These are phyloP conservation scores for Citrus reticulata DNA, from an alignment of 345 rosid genomes.

Conservation along the genomic window DNA sequence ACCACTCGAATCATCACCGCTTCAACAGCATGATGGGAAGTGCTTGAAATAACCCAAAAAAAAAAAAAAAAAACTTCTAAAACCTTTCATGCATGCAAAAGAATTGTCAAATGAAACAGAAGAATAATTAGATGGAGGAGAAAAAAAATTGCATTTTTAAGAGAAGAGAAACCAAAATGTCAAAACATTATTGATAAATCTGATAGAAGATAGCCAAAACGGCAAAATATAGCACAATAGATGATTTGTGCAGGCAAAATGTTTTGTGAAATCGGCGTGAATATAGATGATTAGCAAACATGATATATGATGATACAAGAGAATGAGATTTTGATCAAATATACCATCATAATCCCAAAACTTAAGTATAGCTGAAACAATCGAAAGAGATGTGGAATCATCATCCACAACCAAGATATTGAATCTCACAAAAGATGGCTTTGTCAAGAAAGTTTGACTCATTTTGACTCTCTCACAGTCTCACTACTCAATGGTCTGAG, in stretches of 20 bases:
- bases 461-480: neutral
- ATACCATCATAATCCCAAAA: constrained; percentile 49
- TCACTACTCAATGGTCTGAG: neutral
- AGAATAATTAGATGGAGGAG: neutral
- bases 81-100: neutral
- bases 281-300: neutral
- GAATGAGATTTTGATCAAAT: neutral
- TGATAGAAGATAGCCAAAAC: neutral
- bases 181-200: neutral
- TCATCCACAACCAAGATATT: constrained; percentile 65
- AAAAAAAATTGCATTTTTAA: neutral
- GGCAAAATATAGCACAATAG: no score
- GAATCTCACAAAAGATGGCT: constrained; percentile 19
- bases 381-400: constrained; percentile 42
- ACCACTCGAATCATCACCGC: neutral
- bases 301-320: neutral
- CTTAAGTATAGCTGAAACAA: constrained; percentile 47
- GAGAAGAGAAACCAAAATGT: neutral
- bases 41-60: neutral
- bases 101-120: no score
- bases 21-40: neutral
- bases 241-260: neutral
- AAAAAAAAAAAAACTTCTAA: neutral
- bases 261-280: neutral
- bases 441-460: constrained; percentile 16